phyloP scores from a whole-genome alignment of 495 filamentous ascomycete species.

The Neurospora hispaniola region DNA sequence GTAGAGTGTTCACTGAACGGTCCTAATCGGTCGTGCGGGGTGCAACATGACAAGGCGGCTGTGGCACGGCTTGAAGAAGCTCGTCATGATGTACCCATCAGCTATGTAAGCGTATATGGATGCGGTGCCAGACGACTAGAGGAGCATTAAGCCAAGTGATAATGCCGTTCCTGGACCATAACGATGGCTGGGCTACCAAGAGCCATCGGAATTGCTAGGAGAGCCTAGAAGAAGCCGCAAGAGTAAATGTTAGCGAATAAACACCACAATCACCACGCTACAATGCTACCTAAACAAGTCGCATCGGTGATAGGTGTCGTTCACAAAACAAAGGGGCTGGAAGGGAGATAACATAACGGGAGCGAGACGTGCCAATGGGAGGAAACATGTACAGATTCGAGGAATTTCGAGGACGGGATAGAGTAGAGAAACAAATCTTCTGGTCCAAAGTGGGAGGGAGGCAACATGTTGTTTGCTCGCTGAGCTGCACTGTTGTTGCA shows the following conservation, averaged over 20 bases:
- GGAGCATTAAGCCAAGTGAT: background rate
- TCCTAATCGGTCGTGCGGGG: background rate
- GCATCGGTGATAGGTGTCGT: background rate
- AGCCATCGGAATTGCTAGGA: background rate
- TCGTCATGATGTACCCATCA: background rate
- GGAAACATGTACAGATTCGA: background rate
- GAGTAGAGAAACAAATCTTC: background rate
- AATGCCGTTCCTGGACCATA: background rate
- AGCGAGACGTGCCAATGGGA: background rate
- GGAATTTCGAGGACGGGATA: background rate
- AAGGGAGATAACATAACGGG: background rate
- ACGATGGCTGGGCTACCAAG: background rate
- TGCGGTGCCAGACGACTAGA: background rate
- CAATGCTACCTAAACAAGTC: background rate
- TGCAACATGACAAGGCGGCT: background rate
- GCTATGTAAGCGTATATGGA: background rate
- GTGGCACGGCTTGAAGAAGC: background rate
- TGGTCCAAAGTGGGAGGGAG: background rate
- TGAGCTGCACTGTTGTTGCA: background rate
- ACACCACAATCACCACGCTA: background rate
- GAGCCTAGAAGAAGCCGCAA: background rate
- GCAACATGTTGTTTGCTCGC: background rate
- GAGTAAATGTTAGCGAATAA: background rate
- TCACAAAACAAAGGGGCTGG: background rate
- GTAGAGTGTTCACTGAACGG: background rate